phyloP scores from a whole-genome alignment of 768 basidiomycete genomes.

The Tulasnella sp. region DNA sequence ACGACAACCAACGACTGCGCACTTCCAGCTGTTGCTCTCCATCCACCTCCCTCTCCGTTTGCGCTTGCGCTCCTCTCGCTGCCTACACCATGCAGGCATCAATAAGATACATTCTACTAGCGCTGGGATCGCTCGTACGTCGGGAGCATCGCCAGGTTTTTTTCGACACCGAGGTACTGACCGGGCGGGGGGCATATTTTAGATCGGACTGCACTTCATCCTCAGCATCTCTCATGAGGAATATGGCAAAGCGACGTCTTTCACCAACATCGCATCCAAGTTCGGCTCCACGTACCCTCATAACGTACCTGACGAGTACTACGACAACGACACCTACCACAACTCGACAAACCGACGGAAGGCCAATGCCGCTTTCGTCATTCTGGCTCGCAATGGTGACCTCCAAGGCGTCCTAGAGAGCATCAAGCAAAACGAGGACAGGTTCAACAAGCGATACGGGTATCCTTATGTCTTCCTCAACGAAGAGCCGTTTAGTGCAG shows the following conservation, averaged over 20 bases:
- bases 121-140: constrained; percentile 48
- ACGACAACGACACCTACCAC: constrained; percentile 35
- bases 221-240: constrained; percentile 50
- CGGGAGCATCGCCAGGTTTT: not conserved
- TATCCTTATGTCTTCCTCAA: constrained; percentile 88
- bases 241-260: constrained; percentile 48
- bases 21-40: not conserved
- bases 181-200: constrained; percentile 8
- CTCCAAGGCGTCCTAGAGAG: constrained; percentile 57
- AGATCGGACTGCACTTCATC: constrained; percentile 57
- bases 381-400: constrained; percentile 66
- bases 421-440: constrained; percentile 76
- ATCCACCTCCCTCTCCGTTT: not conserved
- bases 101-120: constrained; percentile 53
- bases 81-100: constrained; percentile 51
- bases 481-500: constrained; percentile 68
- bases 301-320: constrained; percentile 60
- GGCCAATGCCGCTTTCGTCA: constrained; percentile 79
- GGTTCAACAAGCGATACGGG: constrained; percentile 72
- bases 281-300: constrained; percentile 43
- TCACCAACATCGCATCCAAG: constrained; percentile 37
- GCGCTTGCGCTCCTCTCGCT: not conserved
- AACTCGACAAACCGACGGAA: constrained; percentile 45
- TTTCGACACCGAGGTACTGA: constrained; percentile 25
- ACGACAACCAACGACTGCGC: not conserved